These are phyloP conservation scores for Diaporthe aspalathi DNA, from an alignment of 2,329 filamentous ascomycete genomes.

Conservation along the genomic window DNA sequence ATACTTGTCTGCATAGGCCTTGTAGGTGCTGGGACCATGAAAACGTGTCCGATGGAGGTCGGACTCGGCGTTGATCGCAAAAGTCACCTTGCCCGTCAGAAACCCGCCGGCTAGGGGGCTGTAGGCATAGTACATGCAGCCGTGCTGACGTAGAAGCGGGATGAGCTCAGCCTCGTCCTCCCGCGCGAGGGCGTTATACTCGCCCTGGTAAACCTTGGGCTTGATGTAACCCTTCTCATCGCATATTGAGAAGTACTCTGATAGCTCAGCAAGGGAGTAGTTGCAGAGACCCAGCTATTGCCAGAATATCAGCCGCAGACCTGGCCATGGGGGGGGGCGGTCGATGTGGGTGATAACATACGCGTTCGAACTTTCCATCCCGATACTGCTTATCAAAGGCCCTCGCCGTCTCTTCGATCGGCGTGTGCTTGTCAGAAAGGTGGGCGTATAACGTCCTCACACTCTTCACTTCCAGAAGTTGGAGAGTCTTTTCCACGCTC, in stretches of 20 bases:
- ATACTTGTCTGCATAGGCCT: constrained; percentile 11
- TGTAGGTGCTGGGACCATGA: background rate
- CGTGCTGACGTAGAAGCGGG: constrained; percentile 48
- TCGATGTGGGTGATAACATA: background rate
- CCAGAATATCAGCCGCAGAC: background rate
- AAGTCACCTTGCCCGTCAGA: constrained; percentile 49
- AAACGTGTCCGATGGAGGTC: constrained; percentile 18
- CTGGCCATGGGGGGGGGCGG: background rate
- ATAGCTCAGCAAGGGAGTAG: constrained; percentile 52
- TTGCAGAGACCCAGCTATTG: constrained; percentile 54
- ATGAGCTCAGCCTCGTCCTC: constrained; percentile 50
- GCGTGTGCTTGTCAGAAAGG: constrained; percentile 42
- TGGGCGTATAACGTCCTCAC: constrained; percentile 22
- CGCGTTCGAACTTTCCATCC: constrained; percentile 52
- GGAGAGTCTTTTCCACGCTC: constrained; percentile 49
- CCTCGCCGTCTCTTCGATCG: constrained; percentile 52
- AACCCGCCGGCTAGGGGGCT: constrained; percentile 68
- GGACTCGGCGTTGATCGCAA: constrained; percentile 11
- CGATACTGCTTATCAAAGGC: constrained; percentile 51
- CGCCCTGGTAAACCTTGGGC: constrained; percentile 54
- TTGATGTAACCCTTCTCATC: constrained; percentile 48
- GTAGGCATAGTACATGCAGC: constrained; percentile 53
- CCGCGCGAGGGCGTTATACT: constrained; percentile 53
- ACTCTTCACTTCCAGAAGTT: constrained; percentile 41
- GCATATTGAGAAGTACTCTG: constrained; percentile 50